Base-by-base conservation (phyloP, 1,139 yeast genomes). In the Diutina rugosa region DNA sequence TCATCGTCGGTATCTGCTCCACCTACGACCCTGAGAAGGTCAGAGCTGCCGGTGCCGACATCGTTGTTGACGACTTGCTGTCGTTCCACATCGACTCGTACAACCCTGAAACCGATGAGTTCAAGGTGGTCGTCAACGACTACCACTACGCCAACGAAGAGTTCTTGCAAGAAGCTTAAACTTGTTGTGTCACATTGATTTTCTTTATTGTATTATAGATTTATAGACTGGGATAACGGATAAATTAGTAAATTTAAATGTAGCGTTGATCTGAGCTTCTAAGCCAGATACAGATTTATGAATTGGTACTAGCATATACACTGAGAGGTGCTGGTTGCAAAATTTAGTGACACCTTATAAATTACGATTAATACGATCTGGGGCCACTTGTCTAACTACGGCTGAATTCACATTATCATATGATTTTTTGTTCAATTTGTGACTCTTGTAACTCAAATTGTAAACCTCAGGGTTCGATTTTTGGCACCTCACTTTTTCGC, bases 1-100 rank as follows among this genome's bases (percentile, higher is more conserved):
- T 80, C 68, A 85, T 87, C 60, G 81, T 88, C 63, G 96, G 95
- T 66, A 83, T 88, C 70, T 88, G 93, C 62, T 85, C 93, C 59
- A 85, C 95, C 56, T 87, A 86, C 68, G 82, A 78, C 61, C 80
- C 88, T 46, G 84, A 83, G 63, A 76, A 78, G 69, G 84, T 88
- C 59, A 80, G 84, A 71, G 80, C 75, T 56, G 80, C 88, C 55
- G 95, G 95, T 65, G 95, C 95, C 61, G 86, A 84, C 65, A 85
- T 85, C 65, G 91, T 87, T 57, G 87, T 88, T 59, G 81, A 84
- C 65, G 89, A 87, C 71, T 78, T 86, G 71, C 72, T 81, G 47
- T 71, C 76, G 21, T 74, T 76, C 66, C 68, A 69, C 65, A 72
- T 76, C 57, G 78, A 74, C 52, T 68, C 71, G 51, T 76, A 73